Evolutionary conservation across 495 filamentous ascomycete species (phyloP).

Genomic region (Paragyromitra xinjiangensis): DNA sequence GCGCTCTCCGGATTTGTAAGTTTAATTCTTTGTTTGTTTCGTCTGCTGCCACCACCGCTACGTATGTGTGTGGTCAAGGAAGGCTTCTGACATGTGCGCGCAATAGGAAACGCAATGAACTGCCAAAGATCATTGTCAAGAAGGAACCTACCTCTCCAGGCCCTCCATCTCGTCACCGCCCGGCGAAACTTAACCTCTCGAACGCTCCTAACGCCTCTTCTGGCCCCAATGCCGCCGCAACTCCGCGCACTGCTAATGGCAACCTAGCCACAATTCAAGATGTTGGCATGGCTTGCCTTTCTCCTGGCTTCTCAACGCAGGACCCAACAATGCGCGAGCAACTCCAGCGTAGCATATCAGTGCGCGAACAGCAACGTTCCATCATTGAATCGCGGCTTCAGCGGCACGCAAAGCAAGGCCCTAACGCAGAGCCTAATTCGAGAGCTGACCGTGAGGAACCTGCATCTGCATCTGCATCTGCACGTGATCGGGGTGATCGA

Average conservation of each 20-base stretch:
- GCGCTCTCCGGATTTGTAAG: conserved; percentile 50
- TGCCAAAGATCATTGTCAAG: conserved; percentile 90
- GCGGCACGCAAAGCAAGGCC: conserved; percentile 80
- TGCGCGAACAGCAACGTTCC: conserved; percentile 90
- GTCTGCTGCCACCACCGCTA: conserved; percentile 11
- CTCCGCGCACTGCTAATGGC: conserved; percentile 73
- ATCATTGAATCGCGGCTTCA: conserved; percentile 94
- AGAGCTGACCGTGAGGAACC: conserved; percentile 64
- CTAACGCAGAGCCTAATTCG: conserved; percentile 66
- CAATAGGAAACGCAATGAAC: conserved; percentile 63
- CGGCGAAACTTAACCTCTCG: conserved; percentile 87
- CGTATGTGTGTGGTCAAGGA: conserved; percentile 42
- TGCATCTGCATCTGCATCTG: conserved; percentile 61
- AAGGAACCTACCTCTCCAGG: conserved; percentile 92
- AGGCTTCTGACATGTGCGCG: conserved; percentile 61
- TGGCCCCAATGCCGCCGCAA: conserved; percentile 64
- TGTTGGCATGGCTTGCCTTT: conserved; percentile 92
- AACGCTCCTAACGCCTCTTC: conserved; percentile 70
- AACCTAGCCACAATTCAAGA: conserved; percentile 90
- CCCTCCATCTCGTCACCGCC: conserved; percentile 79
- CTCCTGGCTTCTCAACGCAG: conserved; percentile 92
- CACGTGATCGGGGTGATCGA: conserved; percentile 63
- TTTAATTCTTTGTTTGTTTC: conserved; percentile 37
- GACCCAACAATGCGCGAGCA: conserved; percentile 97
- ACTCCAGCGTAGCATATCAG: conserved; percentile 89